Evolutionary conservation across 257 asterid species (phyloP).

Genomic region (Plantago ovata): DNA sequence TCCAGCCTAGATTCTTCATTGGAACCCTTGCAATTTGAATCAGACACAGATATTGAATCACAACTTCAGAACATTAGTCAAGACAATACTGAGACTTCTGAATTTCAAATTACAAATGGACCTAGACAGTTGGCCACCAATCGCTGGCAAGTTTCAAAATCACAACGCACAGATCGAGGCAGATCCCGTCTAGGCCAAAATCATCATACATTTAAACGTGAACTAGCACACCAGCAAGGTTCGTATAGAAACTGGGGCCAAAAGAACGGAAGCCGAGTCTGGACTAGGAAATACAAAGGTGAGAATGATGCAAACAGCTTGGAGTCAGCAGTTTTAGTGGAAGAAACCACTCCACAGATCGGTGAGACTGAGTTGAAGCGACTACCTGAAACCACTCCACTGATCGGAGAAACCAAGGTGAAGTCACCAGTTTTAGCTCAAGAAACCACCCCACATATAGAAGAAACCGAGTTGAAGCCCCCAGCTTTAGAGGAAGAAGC

Average conservation of each 20-base stretch:
- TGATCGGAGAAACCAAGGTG: slow-evolving; percentile 9
- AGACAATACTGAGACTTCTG: slow-evolving; percentile 37
- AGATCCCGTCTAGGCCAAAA: slow-evolving; percentile 41
- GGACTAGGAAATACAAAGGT: slow-evolving; percentile 66
- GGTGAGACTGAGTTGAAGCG: slow-evolving; percentile 8
- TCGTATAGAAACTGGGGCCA: slow-evolving; percentile 39
- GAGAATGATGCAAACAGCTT: slow-evolving; percentile 36
- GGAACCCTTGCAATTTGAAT: slow-evolving; percentile 40
- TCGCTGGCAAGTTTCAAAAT: slow-evolving; percentile 56
- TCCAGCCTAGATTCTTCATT: slow-evolving; percentile 27
- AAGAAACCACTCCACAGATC: slow-evolving; percentile 28
- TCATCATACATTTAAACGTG: slow-evolving; percentile 44
- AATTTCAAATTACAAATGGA: slow-evolving; percentile 28
- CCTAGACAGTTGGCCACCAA: slow-evolving; percentile 27
- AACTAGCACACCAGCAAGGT: slow-evolving; percentile 45
- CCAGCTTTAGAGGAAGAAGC: slow-evolving; percentile 23
- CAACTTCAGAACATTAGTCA: slow-evolving; percentile 33
- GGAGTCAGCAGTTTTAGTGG: slow-evolving; percentile 31
- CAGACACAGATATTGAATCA: slow-evolving; percentile 34
- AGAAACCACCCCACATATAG: slow-evolving; percentile 31
- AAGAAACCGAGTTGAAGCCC: neutral
- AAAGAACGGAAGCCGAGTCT: slow-evolving; percentile 47
- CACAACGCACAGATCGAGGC: slow-evolving; percentile 47
- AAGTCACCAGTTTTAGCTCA: slow-evolving; percentile 21
- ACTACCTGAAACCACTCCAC: slow-evolving; percentile 28